Evolutionary conservation across 257 asterid species (phyloP), one percentile per base, ranked within the genome.

Genomic region (Ilex asprella): DNA sequence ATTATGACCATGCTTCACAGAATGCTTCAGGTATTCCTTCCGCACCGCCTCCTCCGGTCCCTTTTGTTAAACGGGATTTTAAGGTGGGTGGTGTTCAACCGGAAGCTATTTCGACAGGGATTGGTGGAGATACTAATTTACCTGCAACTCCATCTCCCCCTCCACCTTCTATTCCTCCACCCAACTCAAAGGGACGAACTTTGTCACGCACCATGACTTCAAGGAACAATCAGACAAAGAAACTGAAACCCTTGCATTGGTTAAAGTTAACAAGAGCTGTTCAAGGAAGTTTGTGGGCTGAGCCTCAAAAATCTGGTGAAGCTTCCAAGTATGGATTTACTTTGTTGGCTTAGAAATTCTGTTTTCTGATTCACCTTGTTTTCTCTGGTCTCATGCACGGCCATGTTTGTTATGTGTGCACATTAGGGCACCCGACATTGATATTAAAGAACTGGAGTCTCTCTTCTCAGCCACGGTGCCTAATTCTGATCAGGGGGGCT

Each of bases 201-300:
- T 62, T 76, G 76, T 70, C 93, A 68, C 90, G 97, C 52, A 70
- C 86, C 52, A 35, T 67, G 30, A 55, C 73, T 64, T 73, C 95
- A 57, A 87, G 67, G 75, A 84, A 69, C 66, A 76, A 58, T 75
- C 90, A 81, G 58, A 61, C 78, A 30, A 91, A 87, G 81, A 91
- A 88, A 75, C 70, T 91, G 79, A 91, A 91, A 81, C 98, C 96
- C 9, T 73, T 91, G 67, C 98, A 87, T 69, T 91, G 98, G 98
- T 71, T 88, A 69, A 91, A 91, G 73, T 56, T 91, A 72, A 82
- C 93, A 27, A 85, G 96, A 80, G 98, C 95, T 63, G 98, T 85
- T 75, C 83, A 86, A 64, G 98, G 98, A 75, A 91, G 98, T 86
- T 81, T 91, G 83, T 91, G 98, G 98, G 98, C 96, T 0, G 98